Conservation (phyloP, 1,284 basidiomycete species). For the Meira nashicola region DNA sequence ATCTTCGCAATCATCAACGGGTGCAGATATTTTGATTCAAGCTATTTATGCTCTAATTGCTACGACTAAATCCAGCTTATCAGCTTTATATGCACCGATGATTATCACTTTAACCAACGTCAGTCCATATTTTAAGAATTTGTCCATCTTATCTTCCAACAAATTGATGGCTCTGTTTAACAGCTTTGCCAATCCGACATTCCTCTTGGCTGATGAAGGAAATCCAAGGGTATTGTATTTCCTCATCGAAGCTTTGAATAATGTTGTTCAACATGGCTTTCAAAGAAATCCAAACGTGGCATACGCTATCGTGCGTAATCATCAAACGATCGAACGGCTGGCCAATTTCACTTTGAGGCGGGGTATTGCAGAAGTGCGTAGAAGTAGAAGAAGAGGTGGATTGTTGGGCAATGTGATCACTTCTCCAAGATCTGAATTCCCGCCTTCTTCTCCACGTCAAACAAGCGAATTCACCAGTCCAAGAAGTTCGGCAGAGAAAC, state of each 20-base stretch:
- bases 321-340: slow-evolving; percentile 70
- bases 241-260: slow-evolving; percentile 86
- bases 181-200: slow-evolving; percentile 80
- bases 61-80: slow-evolving; percentile 61
- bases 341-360: slow-evolving; percentile 78
- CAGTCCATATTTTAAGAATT: slow-evolving; percentile 75
- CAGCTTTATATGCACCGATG: slow-evolving; percentile 66
- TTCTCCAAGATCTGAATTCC: not conserved
- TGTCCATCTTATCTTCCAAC: slow-evolving; percentile 71
- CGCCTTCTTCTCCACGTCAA: too few relatives aligned
- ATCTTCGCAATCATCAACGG: slow-evolving; percentile 21
- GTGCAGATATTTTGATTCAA: slow-evolving; percentile 55
- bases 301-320: slow-evolving; percentile 69
- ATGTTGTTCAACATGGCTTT: slow-evolving; percentile 61
- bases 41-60: slow-evolving; percentile 78
- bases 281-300: slow-evolving; percentile 77
- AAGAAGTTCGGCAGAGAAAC: not conserved
- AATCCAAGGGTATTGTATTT: slow-evolving; percentile 87
- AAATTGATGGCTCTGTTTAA: slow-evolving; percentile 79
- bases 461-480: not conserved
- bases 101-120: slow-evolving; percentile 83
- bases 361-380: slow-evolving; percentile 73
- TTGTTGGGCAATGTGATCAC: not conserved
- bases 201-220: slow-evolving; percentile 85
- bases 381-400: slow-evolving; percentile 14